Percentiles rank a stretch among this genome's conserved stretches.
phyloP scores from a whole-genome alignment of 2,329 filamentous ascomycete species.

The Epichloe elymi region DNA sequence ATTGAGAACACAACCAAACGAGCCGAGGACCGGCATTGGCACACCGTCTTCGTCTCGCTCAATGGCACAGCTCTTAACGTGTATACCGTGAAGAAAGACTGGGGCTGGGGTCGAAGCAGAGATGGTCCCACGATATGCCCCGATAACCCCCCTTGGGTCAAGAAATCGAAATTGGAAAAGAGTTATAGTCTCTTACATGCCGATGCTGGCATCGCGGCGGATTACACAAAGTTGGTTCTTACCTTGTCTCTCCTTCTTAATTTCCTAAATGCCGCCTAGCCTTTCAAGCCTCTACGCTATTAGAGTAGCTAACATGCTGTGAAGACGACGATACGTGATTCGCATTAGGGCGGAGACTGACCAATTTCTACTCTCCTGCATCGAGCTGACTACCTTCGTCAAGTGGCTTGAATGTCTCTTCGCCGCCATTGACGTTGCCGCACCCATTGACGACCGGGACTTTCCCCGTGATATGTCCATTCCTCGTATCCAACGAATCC shows the following conservation, averaged over 20 bases:
- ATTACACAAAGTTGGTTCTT: conserved; percentile 51
- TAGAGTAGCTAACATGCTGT: background rate
- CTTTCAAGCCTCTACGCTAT: background rate
- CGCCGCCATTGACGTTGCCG: conserved; percentile 60
- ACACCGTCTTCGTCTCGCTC: conserved; percentile 47
- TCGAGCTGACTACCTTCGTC: conserved; percentile 51
- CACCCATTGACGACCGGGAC: conserved; percentile 56
- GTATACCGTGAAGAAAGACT: conserved; percentile 47
- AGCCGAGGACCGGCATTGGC: conserved; percentile 51
- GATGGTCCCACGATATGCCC: conserved; percentile 36
- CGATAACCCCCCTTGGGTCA: conserved; percentile 38
- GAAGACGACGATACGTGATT: conserved; percentile 42
- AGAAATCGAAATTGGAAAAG: conserved; percentile 43
- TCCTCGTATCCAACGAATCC: conserved; percentile 40
- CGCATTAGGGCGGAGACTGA: conserved; percentile 61
- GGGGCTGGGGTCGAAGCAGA: conserved; percentile 33
- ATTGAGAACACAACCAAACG: conserved; percentile 50
- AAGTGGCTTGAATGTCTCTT: conserved; percentile 56
- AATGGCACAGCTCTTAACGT: conserved; percentile 57
- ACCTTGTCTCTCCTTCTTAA: too few species aligned
- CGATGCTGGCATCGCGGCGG: conserved; percentile 60
- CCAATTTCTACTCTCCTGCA: conserved; percentile 57
- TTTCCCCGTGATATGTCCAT: conserved; percentile 50
- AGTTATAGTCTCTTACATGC: conserved; percentile 64
- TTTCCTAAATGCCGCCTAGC: background rate